Conservation (phyloP, 345 rosid genomes). For the Eucalyptus marginata region DNA sequence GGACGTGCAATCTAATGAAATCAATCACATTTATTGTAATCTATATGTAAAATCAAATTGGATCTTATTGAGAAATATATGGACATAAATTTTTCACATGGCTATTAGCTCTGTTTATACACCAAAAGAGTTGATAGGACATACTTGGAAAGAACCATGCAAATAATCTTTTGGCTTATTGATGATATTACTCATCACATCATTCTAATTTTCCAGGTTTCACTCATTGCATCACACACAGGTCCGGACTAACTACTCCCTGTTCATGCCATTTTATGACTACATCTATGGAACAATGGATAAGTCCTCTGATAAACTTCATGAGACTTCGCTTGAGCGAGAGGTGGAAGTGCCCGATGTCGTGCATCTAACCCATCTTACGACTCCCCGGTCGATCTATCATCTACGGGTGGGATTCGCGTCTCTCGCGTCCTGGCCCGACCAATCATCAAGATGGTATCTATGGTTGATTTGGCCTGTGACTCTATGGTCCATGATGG, state of each 20-base stretch:
- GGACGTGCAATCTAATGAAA: background rate
- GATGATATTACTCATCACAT: background rate
- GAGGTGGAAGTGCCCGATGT: constrained; percentile 43
- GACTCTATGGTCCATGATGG: background rate
- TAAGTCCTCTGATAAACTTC: background rate
- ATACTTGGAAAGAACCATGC: background rate
- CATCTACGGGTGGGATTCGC: constrained; percentile 50
- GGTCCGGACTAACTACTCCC: constrained; percentile 1
- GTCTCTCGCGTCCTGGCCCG: constrained; percentile 41
- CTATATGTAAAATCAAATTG: background rate
- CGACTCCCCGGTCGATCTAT: constrained; percentile 44
- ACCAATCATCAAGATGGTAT: constrained; percentile 19
- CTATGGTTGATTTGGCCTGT: background rate
- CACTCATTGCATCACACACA: constrained; percentile 4
- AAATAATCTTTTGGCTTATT: background rate
- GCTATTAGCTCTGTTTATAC: background rate
- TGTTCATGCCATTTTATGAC: constrained; percentile 6
- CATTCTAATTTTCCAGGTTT: background rate
- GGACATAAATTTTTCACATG: background rate
- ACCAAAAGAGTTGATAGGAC: background rate
- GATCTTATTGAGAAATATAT: background rate
- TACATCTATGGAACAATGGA: constrained; percentile 1
- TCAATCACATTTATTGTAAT: background rate
- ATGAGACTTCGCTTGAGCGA: background rate
- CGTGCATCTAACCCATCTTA: constrained; percentile 54